Conservation (phyloP, 352 stramenopile species). For the Aphanomyces euteiches region DNA sequence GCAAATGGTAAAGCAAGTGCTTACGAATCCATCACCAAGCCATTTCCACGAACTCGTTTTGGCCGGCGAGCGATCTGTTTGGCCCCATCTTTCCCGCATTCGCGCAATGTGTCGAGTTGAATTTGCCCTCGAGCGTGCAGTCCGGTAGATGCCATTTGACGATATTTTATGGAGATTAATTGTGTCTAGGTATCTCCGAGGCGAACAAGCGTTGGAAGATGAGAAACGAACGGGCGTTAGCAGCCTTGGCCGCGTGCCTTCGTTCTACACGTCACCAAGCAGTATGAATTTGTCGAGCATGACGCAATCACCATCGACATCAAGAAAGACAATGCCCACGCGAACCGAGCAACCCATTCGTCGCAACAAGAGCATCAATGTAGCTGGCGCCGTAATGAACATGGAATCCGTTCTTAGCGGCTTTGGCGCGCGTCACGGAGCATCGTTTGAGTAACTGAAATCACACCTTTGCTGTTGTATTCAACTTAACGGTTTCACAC, state of each 20-base stretch:
- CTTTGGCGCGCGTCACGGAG: slow-evolving; percentile 19
- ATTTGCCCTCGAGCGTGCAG: slow-evolving; percentile 91
- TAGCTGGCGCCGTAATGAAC: slow-evolving; percentile 77
- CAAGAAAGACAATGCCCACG: slow-evolving; percentile 29
- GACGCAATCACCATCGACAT: slow-evolving; percentile 39
- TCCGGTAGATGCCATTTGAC: slow-evolving; percentile 42
- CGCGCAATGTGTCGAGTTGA: slow-evolving; percentile 96
- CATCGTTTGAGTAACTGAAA: slow-evolving; percentile 17
- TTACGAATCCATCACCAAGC: slow-evolving; percentile 73
- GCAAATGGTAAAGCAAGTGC: slow-evolving; percentile 67
- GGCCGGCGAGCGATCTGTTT: slow-evolving; percentile 89
- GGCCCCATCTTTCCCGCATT: slow-evolving; percentile 93
- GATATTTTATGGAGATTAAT: background rate
- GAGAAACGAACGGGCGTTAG: slow-evolving; percentile 65
- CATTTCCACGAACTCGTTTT: slow-evolving; percentile 67
- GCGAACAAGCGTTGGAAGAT: slow-evolving; percentile 78
- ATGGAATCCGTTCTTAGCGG: slow-evolving; percentile 44
- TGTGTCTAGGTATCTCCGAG: slow-evolving; percentile 39
- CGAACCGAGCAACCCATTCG: slow-evolving; percentile 40
- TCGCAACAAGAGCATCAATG: slow-evolving; percentile 73
- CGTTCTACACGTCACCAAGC: slow-evolving; percentile 84
- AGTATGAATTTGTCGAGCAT: slow-evolving; percentile 80
- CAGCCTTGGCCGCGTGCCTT: slow-evolving; percentile 72
- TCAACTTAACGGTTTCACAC: background rate
- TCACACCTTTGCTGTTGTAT: background rate